phyloP scores from a whole-genome alignment of 164 flowering plant genomes.

The Vitis vinifera region ASM3070453v1 NC_081819.1:18812501-18813000 shows the following conservation, averaged over 20 bases:
- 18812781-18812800: conserved; percentile 99
- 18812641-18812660: conserved; percentile 92
- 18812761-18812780: conserved; percentile 99
- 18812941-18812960: conserved; percentile 98
- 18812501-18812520: conserved; percentile 68
- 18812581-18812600: conserved; percentile 99
- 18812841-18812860: conserved; percentile 97
- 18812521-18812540: conserved; percentile 84
- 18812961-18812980: conserved; percentile 97
- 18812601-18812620: conserved; percentile 97
- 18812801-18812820: conserved; percentile 99
- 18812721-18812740: conserved; percentile 97
- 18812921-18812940: conserved; percentile 95
- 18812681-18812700: conserved; percentile 97
- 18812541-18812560: conserved; percentile 85
- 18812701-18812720: conserved; percentile 98
- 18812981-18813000: conserved; percentile 78
- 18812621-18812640: conserved; percentile 99
- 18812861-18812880: conserved; percentile 98
- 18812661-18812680: conserved; percentile 98
- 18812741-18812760: conserved; percentile 96
- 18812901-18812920: conserved; percentile 91
- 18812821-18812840: conserved; percentile 93
- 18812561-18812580: conserved; percentile 84
- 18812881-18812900: conserved; percentile 98